Percentiles rank a stretch among this genome's conserved stretches.
Evolutionary conservation across 805 yeast species (phyloP).

Genomic region (Wickerhamiella slavikovae): DNA sequence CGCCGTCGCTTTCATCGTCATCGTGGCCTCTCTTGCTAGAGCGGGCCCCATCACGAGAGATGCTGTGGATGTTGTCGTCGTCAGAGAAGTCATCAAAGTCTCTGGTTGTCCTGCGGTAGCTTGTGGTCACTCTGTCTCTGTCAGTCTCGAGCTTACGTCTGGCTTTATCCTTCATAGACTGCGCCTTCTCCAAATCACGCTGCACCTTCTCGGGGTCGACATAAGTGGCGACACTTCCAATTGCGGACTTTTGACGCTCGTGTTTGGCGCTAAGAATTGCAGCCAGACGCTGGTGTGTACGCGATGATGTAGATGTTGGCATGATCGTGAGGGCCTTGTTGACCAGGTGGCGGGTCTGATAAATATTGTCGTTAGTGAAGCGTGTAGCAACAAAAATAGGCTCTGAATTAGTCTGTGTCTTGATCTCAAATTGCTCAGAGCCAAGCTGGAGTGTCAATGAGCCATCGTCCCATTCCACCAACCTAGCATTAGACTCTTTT

Average conservation of each 20-base stretch:
- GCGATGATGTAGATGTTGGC: conserved; percentile 79
- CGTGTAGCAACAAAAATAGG: conserved; percentile 57
- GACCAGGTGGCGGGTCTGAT: conserved; percentile 47
- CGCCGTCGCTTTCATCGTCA: conserved; percentile 9
- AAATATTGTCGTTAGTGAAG: conserved; percentile 48
- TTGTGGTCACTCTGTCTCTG: conserved; percentile 6
- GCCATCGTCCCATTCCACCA: conserved; percentile 91
- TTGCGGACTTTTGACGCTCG: conserved; percentile 11
- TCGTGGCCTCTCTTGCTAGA: conserved; percentile 3
- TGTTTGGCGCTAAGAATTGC: conserved; percentile 17
- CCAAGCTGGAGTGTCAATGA: conserved; percentile 71
- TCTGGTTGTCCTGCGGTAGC: no score
- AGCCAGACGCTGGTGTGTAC: conserved; percentile 63
- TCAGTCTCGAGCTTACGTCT: conserved; percentile 22
- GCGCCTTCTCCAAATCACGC: conserved; percentile 23
- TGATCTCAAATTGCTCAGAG: conserved; percentile 64
- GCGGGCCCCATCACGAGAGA: no score
- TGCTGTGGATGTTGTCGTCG: no score
- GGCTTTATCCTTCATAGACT: conserved; percentile 19
- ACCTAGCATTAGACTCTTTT: conserved; percentile 75
- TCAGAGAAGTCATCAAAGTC: no score
- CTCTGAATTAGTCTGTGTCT: conserved; percentile 32
- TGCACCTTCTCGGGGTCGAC: conserved; percentile 26
- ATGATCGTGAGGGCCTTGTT: conserved; percentile 49
- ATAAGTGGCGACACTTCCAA: conserved; percentile 20